Evolutionary conservation across 805 yeast species (phyloP), one percentile per base, ranked within the genome.

Genomic region (Yamadazyma insecticola): DNA sequence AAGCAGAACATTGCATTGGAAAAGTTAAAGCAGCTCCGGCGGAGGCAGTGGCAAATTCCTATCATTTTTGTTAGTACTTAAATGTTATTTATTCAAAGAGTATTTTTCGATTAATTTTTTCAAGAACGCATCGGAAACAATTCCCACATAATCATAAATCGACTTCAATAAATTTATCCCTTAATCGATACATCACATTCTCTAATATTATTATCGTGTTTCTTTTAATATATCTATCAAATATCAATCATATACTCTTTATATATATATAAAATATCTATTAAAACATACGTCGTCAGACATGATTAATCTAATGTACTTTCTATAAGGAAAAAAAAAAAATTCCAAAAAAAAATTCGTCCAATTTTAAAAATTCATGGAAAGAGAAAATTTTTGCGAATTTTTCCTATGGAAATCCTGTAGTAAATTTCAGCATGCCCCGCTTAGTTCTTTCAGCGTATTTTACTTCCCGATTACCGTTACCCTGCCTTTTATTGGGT

Each of bases 1-100:
- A 87, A 53, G 98, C 96, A 61, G 97, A 92, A 84, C 98, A 90
- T 81, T 90, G 98, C 79, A 81, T 74, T 80, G 98, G 98, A 95
- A 65, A 90, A 67, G 97, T 90, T 61, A 79, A 68, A 66, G 98
- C 90, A 72, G 97, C 89, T 72, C 97, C 97, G 62, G 98, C 97
- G 70, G 86, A 92, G 67, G 84, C 97, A 78, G 89, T 77, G 74
- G 89, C 97, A 74, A 90, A 90, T 71, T 88, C 96, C 88, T 85
- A 46, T n/a, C n/a, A 23, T 28, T 16, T 9, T 19, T 32, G 36
- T 32, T 32, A 32, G 36, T 32, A 31, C n/a, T 22, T n/a, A 6
- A n/a, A 8, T 22, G n/a, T n/a, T n/a, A n/a, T n/a, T n/a, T n/a
- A n/a, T n/a, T n/a, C n/a, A n/a, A n/a, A n/a, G n/a, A n/a, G n/a